A percentile compares a stretch with the other conserved stretches of the same genome.
Evolutionary conservation across 441 rosid species (phyloP).

Genomic region (Pelargonium australe): DNA sequence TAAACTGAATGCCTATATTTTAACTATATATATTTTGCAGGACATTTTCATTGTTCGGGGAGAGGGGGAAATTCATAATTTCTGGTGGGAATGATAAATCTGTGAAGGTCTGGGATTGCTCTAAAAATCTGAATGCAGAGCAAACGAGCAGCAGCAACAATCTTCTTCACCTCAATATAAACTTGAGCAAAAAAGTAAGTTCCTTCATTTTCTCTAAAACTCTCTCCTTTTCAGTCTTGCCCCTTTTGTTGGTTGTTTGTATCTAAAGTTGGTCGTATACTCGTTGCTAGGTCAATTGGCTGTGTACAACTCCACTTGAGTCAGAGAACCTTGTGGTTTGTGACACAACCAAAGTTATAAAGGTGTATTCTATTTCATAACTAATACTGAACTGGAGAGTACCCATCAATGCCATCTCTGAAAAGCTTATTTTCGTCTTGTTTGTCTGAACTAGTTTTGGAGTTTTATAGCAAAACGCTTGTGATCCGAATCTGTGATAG

Average conservation of each 20-base stretch:
- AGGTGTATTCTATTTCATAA: constrained; percentile 54
- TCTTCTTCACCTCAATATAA: constrained; percentile 45
- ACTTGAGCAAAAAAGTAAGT: constrained; percentile 56
- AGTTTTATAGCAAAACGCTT: no score
- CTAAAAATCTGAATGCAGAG: constrained; percentile 34
- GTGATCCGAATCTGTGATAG: no score
- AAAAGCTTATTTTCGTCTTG: no score
- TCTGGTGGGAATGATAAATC: constrained; percentile 87
- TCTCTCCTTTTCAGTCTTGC: no score
- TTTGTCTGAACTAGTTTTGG: not conserved
- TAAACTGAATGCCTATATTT: not conserved
- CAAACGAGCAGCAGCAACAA: constrained; percentile 27
- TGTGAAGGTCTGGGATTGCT: constrained; percentile 70
- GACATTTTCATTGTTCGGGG: constrained; percentile 64
- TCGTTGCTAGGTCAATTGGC: constrained; percentile 77
- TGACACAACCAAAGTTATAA: constrained; percentile 80
- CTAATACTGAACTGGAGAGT: constrained; percentile 9
- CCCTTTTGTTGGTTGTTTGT: not conserved
- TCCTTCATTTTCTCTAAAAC: not conserved
- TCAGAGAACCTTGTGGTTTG: constrained; percentile 82
- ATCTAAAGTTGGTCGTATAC: constrained; percentile 1
- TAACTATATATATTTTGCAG: not conserved
- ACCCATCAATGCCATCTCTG: not conserved
- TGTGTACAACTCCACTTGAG: constrained; percentile 62
- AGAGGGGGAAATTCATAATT: constrained; percentile 61